Evolutionary conservation across 192 early-diverging fungal genomes (phyloP).

Genomic region (Rhizophlyctis rosea): DNA sequence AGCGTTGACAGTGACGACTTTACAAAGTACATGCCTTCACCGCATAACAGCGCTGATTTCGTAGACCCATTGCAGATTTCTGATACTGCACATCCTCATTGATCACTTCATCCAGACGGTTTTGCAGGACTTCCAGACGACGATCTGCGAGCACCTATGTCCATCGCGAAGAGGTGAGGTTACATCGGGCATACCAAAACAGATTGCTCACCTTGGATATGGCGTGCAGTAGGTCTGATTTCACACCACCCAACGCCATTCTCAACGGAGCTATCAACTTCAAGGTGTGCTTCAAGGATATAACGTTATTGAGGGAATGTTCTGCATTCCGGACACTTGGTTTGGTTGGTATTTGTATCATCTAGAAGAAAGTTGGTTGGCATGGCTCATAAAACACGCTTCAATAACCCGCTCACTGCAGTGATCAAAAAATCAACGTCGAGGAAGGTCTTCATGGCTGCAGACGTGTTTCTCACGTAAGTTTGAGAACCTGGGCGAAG

Average conservation of each 20-base stretch:
- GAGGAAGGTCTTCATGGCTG: conserved; percentile 21
- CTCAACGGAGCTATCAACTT: conserved; percentile 42
- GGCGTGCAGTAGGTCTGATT: conserved; percentile 48
- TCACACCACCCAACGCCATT: conserved; percentile 22
- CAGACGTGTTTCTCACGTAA: not conserved
- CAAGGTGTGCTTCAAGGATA: conserved; percentile 69
- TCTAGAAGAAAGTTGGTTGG: no score
- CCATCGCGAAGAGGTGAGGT: no score
- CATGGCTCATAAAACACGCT: not conserved
- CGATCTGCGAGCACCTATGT: conserved; percentile 39
- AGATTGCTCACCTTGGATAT: conserved; percentile 32
- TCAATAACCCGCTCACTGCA: not conserved
- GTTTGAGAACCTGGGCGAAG: not conserved
- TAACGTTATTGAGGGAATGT: conserved; percentile 63
- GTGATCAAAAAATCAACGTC: conserved; percentile 15
- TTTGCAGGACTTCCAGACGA: conserved; percentile 40
- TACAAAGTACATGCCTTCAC: conserved; percentile 65
- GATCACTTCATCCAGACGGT: conserved; percentile 52
- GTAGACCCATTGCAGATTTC: conserved; percentile 69
- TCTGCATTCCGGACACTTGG: conserved; percentile 56
- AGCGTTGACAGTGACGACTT: no score
- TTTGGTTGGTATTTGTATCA: conserved; percentile 32
- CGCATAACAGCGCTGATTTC: conserved; percentile 84
- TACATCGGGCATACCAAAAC: no score
- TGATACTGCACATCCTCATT: conserved; percentile 68